Evolutionary conservation across 2,329 filamentous ascomycete genomes (phyloP).

Genomic region (Stachybotrys chartarum): DNA sequence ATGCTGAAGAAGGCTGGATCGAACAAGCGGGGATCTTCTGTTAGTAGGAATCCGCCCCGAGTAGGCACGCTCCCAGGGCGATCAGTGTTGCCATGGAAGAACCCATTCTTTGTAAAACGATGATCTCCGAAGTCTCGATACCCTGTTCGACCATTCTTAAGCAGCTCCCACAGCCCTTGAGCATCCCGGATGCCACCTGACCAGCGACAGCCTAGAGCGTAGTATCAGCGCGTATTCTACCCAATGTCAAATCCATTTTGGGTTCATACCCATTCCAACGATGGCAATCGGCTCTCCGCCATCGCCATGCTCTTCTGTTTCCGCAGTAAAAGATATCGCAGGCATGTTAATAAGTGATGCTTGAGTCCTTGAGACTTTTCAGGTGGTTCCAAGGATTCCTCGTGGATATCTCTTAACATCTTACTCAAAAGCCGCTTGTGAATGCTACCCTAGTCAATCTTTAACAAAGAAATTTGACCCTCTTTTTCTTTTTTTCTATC

Average conservation of each 20-base stretch:
- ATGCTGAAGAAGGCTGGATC: background rate
- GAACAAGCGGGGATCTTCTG: background rate
- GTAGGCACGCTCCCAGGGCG: background rate
- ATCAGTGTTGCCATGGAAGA: background rate
- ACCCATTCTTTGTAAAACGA: background rate
- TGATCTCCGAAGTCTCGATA: background rate
- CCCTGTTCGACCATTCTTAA: background rate
- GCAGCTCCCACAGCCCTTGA: background rate
- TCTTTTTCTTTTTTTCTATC: too few relatives aligned
- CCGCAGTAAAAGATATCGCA: too few relatives aligned
- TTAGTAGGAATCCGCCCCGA: background rate
- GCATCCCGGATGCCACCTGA: background rate
- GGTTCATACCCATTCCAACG: constrained; percentile 1
- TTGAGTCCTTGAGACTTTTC: too few relatives aligned
- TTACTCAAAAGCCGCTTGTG: too few relatives aligned
- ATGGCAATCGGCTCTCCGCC: background rate
- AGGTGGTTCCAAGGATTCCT: too few relatives aligned
- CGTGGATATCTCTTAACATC: too few relatives aligned
- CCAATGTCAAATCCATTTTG: background rate
- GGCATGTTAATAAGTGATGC: too few relatives aligned
- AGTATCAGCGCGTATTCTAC: background rate
- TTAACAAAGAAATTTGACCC: too few relatives aligned
- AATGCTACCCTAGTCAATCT: too few relatives aligned
- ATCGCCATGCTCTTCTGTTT: too few relatives aligned
- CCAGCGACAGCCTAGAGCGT: background rate